A percentile compares a stretch with the other conserved stretches of the same genome.
Conservation (phyloP, 140 eudicot species). For the Stevia rebaudiana region DNA sequence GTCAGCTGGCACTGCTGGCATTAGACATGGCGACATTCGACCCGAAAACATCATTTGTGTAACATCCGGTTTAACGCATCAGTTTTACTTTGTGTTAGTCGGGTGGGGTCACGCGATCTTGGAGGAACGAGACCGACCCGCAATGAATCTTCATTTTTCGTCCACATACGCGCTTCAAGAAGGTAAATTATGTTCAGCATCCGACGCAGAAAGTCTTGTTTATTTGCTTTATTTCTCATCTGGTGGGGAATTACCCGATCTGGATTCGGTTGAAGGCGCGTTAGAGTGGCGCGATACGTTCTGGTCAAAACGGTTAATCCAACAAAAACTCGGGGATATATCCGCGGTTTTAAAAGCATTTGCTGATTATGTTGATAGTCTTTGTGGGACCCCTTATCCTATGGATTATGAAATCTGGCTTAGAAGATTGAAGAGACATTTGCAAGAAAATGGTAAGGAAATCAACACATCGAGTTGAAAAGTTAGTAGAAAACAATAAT, state of each 20-base stretch:
- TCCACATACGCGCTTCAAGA: constrained; percentile 85
- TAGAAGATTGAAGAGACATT: constrained; percentile 60
- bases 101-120: constrained; percentile 97
- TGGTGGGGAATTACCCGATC: constrained; percentile 59
- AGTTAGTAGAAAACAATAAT: constrained; percentile 1
- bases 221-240: constrained; percentile 65
- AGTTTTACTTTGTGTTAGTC: constrained; percentile 57
- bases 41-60: constrained; percentile 73
- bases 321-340: constrained; percentile 76
- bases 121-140: constrained; percentile 91
- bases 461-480: constrained; percentile 34
- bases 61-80: constrained; percentile 33
- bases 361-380: constrained; percentile 84
- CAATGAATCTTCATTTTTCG: constrained; percentile 72
- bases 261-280: constrained; percentile 91
- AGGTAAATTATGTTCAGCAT: constrained; percentile 84
- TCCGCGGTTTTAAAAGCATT: constrained; percentile 94
- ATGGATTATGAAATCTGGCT: constrained; percentile 78
- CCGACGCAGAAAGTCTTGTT: constrained; percentile 91
- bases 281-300: constrained; percentile 71
- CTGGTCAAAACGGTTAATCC: constrained; percentile 78
- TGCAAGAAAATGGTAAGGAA: constrained; percentile 61
- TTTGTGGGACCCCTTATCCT: constrained; percentile 88
- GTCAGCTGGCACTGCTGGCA: constrained; percentile 56
- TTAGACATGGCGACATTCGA: constrained; percentile 76